Evolutionary conservation across 1,284 basidiomycete species (phyloP), one percentile per base, ranked within the genome.

Genomic region (Ganoderma lingzhi): DNA sequence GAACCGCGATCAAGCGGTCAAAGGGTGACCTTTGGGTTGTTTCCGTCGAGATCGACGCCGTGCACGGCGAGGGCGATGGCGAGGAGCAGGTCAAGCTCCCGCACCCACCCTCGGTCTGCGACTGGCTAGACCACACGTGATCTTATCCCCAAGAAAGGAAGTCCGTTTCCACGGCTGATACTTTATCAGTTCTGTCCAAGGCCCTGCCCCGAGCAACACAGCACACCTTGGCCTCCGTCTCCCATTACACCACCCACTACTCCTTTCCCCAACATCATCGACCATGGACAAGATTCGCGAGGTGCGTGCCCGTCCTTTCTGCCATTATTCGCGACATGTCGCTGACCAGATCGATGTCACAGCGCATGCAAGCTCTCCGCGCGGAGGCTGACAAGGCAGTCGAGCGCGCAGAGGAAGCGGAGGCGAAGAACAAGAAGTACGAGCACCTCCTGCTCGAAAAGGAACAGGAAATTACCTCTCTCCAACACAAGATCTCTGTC

Each of bases 391-490:
- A 99, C 82, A 81, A 82, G 67, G 94, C 96, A 56, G 84, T 92
- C 69, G 80, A 83, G 48, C 93, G 96, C 68, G 96, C 96, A 53
- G 96, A 97, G 78, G 85, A 81, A 10, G 93, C 95, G n/a, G 96
- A 98, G 81, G 85, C 84, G 8, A 92, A 95, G 86, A 90, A 89
- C 87, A 98, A 97, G 90, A 87, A 88, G 77, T 84, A 87, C 73
- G 93, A 97, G 78, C 96, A 96, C 81, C 80, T 86, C 58, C 80
- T 96, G 59, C 88, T 98, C 51, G 86, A 89, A 79, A 93, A 93
- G 79, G 97, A 99, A 41, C 96, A 99, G 81, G 92, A 95, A 79
- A 94, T 96, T 77, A 84, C 85, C 6, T 98, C 97, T 2, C 88
- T 98, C 73, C 84, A 89, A 70, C 93, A 96, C 84, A 92, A 91